These are phyloP conservation scores for Penicillium ucsense DNA, from an alignment of 495 filamentous ascomycete genomes.

Conservation along the genomic window DNA sequence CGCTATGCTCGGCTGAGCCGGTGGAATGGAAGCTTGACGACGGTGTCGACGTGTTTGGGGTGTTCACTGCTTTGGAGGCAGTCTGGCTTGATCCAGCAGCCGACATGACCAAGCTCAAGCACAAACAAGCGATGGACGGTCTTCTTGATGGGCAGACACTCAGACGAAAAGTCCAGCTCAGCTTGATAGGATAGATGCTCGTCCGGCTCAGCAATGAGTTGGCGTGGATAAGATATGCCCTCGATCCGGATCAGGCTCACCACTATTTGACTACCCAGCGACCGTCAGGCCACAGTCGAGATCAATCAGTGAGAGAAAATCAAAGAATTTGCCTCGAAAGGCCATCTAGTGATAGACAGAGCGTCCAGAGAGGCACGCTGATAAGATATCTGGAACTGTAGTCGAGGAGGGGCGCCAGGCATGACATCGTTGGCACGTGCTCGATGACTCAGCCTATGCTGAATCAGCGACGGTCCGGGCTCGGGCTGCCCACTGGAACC, in stretches of 20 bases:
- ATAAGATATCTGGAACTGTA: background rate
- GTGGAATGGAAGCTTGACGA: conserved; percentile 31
- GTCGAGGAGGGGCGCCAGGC: conserved; percentile 11
- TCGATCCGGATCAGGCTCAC: background rate
- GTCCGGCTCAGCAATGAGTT: no score
- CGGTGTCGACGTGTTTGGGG: conserved; percentile 25
- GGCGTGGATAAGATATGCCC: no score
- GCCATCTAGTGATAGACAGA: conserved; percentile 15
- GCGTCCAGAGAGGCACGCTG: conserved; percentile 4
- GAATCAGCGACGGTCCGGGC: background rate
- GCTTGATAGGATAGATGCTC: no score
- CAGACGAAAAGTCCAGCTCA: no score
- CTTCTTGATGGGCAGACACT: background rate
- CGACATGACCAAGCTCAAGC: conserved; percentile 34
- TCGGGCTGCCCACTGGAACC: background rate
- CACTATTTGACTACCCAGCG: no score
- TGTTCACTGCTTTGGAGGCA: conserved; percentile 38
- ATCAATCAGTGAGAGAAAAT: background rate
- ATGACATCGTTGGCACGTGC: conserved; percentile 16
- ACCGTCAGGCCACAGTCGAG: conserved; percentile 1
- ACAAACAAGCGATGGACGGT: background rate
- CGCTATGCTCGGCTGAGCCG: conserved; percentile 36
- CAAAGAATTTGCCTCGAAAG: conserved; percentile 12
- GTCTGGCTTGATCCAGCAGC: conserved; percentile 31
- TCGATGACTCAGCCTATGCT: conserved; percentile 7